phyloP scores from a whole-genome alignment of 1,139 yeast species.

The Arxiozyma slooffiae region DNA sequence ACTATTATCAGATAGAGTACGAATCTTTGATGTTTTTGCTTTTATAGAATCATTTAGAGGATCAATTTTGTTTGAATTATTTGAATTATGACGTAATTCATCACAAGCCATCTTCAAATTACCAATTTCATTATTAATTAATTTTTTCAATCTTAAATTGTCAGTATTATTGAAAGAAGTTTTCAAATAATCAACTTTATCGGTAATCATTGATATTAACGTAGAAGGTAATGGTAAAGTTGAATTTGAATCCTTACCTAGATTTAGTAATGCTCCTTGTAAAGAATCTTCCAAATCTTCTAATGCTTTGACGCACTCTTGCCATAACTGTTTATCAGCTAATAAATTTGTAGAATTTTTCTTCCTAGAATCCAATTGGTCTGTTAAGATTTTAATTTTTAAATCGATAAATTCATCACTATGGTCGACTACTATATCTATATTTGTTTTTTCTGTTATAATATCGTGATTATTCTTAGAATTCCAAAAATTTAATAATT shows the following conservation, averaged over 20 bases:
- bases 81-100: slow-evolving; percentile 9
- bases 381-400: slow-evolving; percentile 15
- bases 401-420: slow-evolving; percentile 13
- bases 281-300: slow-evolving; percentile 16
- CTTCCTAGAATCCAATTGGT: slow-evolving; percentile 19
- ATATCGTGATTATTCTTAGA: not conserved
- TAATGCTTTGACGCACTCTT: slow-evolving; percentile 15
- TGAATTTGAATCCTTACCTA: not conserved
- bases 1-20: not conserved
- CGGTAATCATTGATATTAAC: not conserved
- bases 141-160: slow-evolving; percentile 7
- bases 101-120: slow-evolving; percentile 16
- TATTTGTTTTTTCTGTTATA: slow-evolving; percentile 1
- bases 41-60: not conserved
- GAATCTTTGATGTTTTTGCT: not conserved
- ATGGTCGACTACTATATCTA: slow-evolving; percentile 5
- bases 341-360: slow-evolving; percentile 13
- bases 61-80: not conserved
- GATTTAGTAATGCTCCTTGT: slow-evolving; percentile 5
- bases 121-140: slow-evolving; percentile 17
- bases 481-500: slow-evolving; percentile 1
- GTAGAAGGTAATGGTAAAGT: not conserved
- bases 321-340: slow-evolving; percentile 18
- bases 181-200: not conserved
- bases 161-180: slow-evolving; percentile 7